phyloP scores from a whole-genome alignment of 2,329 filamentous ascomycete species.

The Microcera coccophila region DNA sequence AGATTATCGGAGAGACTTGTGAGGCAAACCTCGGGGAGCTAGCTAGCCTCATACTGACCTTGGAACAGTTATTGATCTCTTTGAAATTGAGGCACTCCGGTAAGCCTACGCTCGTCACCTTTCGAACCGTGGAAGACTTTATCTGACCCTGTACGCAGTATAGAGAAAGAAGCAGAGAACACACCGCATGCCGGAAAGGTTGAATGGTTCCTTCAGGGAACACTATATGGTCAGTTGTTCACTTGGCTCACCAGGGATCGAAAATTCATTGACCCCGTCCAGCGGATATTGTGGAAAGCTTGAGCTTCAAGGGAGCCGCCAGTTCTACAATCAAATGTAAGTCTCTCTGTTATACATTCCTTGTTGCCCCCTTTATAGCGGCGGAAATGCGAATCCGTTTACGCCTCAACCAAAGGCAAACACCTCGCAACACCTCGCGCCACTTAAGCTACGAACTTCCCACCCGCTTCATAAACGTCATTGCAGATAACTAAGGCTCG shows the following conservation, averaged over 20 bases:
- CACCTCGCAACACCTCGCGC: no score
- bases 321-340: constrained; percentile 5
- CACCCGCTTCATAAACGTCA: constrained; percentile 3
- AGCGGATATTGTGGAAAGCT: constrained; percentile 11
- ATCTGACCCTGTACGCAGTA: constrained; percentile 34
- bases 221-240: constrained; percentile 58
- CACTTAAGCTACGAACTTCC: constrained; percentile 1
- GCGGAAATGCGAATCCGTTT: no score
- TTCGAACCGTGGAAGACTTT: constrained; percentile 3
- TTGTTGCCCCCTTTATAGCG: constrained; percentile 6
- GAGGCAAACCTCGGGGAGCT: constrained; percentile 7
- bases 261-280: constrained; percentile 4
- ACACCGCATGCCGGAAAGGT: constrained; percentile 69
- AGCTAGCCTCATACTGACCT: constrained; percentile 10
- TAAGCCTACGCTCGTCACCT: constrained; percentile 15
- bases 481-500: constrained; percentile 5
- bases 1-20: constrained; percentile 75
- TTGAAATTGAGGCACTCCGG: constrained; percentile 66
- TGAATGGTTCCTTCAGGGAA: constrained; percentile 84
- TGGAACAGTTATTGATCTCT: constrained; percentile 51
- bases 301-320: constrained; percentile 6
- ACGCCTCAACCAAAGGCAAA: no score
- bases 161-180: constrained; percentile 66
- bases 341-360: not conserved
- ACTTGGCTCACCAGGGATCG: not conserved